A percentile compares a stretch with the other conserved stretches of the same genome.
Conservation (phyloP, 1,139 yeast species). For the Debaryomycetaceae sp. region DNA sequence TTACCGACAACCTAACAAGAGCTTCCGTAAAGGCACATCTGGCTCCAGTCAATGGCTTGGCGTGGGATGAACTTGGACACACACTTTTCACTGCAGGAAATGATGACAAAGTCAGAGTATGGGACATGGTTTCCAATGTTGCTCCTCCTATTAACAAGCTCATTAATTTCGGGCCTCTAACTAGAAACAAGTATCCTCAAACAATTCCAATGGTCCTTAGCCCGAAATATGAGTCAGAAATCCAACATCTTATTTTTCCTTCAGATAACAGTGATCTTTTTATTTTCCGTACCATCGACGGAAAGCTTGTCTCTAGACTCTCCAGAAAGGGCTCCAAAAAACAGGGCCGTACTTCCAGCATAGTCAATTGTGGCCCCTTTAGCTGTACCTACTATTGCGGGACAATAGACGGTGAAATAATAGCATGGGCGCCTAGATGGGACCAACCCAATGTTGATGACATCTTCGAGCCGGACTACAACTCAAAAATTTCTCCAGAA, state of each 20-base stretch:
- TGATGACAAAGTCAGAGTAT: conserved; percentile 72
- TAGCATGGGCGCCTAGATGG: conserved; percentile 46
- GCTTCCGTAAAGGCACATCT: conserved; percentile 62
- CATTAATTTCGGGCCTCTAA: conserved; percentile 74
- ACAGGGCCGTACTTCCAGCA: conserved; percentile 44
- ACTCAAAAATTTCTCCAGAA: not conserved
- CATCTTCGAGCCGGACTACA: conserved; percentile 7
- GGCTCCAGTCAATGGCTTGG: conserved; percentile 70
- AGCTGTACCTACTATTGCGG: conserved; percentile 49
- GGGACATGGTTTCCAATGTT: conserved; percentile 57
- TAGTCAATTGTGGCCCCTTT: conserved; percentile 47
- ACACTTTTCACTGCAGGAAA: conserved; percentile 63
- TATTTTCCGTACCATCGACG: conserved; percentile 60
- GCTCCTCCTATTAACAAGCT: conserved; percentile 56
- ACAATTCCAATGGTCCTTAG: conserved; percentile 44
- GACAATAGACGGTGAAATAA: conserved; percentile 56
- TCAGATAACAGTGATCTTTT: conserved; percentile 79
- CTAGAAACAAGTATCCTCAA: conserved; percentile 61
- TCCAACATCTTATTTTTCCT: conserved; percentile 63
- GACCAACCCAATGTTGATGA: conserved; percentile 15
- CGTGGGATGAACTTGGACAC: conserved; percentile 66
- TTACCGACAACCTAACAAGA: conserved; percentile 24
- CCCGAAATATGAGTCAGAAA: conserved; percentile 44
- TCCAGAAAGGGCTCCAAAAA: conserved; percentile 33
- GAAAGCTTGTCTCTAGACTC: conserved; percentile 56